Conservation (phyloP, 164 flowering plant genomes). For the Magnolia officinalis region DNA sequence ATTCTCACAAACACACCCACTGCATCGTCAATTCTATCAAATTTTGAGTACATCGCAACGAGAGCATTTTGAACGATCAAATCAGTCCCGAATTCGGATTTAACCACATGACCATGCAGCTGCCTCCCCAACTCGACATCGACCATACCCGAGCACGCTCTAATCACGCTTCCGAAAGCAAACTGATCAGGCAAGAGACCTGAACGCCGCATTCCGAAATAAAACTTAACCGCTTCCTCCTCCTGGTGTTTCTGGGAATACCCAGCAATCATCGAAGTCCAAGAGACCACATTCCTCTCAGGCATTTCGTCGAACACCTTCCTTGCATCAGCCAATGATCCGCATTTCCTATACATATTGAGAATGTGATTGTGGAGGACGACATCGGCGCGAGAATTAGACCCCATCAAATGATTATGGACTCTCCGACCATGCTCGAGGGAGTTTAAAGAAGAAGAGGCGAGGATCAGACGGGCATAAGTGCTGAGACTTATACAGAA, state of each 20-base stretch:
- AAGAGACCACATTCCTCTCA: conserved; percentile 53
- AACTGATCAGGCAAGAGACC: conserved; percentile 57
- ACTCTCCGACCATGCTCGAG: conserved; percentile 39
- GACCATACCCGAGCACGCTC: conserved; percentile 42
- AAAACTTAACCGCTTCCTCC: conserved; percentile 41
- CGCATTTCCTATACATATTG: conserved; percentile 71
- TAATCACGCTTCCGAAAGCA: conserved; percentile 50
- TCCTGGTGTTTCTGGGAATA: conserved; percentile 47
- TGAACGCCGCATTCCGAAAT: conserved; percentile 36
- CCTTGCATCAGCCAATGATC: conserved; percentile 47
- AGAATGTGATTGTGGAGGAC: conserved; percentile 53
- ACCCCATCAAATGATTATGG: conserved; percentile 38
- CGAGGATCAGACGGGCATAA: conserved; percentile 42
- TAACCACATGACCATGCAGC: conserved; percentile 52
- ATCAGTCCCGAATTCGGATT: conserved; percentile 39
- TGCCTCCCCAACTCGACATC: conserved; percentile 45
- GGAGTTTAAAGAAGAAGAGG: conserved; percentile 49
- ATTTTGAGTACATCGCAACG: conserved; percentile 59
- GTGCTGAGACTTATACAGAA: conserved; percentile 32
- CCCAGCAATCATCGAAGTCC: conserved; percentile 69
- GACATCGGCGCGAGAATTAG: conserved; percentile 34
- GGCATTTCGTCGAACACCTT: conserved; percentile 52
- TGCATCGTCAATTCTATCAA: conserved; percentile 40
- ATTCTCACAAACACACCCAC: conserved; percentile 38
- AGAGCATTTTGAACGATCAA: conserved; percentile 58